Conservation (phyloP, 257 asterid genomes). For the Schizonepeta tenuifolia region DNA sequence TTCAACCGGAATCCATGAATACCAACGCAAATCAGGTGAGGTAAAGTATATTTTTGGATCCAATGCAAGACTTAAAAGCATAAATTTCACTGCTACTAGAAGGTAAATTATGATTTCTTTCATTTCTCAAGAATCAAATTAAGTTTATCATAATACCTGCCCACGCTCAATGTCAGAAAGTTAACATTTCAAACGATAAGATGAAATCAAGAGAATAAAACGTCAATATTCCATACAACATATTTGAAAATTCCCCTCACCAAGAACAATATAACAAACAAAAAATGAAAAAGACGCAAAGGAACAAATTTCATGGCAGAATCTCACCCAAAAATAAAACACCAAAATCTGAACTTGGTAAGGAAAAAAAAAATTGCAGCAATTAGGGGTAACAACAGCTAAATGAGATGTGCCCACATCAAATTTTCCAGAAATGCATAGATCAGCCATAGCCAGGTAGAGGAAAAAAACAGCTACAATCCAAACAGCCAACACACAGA, state of each 20-base stretch:
- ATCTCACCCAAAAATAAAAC: slow-evolving; percentile 9
- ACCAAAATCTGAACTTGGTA: slow-evolving; percentile 12
- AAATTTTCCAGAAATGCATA: slow-evolving; percentile 35
- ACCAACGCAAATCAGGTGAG: neutral
- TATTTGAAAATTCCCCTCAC: neutral
- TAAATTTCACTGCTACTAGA: neutral
- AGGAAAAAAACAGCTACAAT: slow-evolving; percentile 28
- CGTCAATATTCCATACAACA: neutral
- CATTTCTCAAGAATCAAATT: slow-evolving; percentile 5
- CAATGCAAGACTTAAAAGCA: slow-evolving; percentile 11
- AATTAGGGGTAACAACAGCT: slow-evolving; percentile 30
- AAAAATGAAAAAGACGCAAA: neutral
- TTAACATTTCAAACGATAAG: slow-evolving; percentile 2
- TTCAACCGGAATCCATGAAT: neutral
- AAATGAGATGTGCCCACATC: slow-evolving; percentile 40
- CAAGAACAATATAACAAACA: neutral
- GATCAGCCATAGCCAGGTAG: slow-evolving; percentile 47
- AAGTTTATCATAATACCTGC: slow-evolving; percentile 1
- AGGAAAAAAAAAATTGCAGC: slow-evolving; percentile 12
- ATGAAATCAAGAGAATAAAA: neutral
- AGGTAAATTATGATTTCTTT: neutral
- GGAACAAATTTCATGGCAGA: slow-evolving; percentile 15
- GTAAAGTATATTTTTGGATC: neutral
- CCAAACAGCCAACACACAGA: slow-evolving; percentile 29
- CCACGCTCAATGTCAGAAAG: neutral